A percentile compares a stretch with the other conserved stretches of the same genome.
Evolutionary conservation across 2,329 filamentous ascomycete species (phyloP).

Genomic region (Cercospora sp.): DNA sequence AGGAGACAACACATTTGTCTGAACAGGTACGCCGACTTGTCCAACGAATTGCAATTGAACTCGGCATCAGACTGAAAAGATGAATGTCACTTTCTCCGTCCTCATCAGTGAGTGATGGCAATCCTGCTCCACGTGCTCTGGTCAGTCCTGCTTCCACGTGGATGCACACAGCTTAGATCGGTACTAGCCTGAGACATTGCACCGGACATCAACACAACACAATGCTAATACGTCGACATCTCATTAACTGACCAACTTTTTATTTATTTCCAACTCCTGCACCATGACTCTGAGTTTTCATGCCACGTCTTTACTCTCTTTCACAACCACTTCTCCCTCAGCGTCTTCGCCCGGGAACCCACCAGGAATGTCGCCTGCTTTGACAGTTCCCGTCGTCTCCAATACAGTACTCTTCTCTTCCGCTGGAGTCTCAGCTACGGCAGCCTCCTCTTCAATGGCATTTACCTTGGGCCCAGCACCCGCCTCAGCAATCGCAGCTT

Average conservation of each 20-base stretch:
- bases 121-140: neutral
- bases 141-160: neutral
- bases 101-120: neutral
- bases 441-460: conserved; percentile 12
- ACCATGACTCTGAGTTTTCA: neutral
- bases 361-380: conserved; percentile 36
- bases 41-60: neutral
- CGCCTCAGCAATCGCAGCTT: conserved; percentile 28
- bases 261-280: neutral
- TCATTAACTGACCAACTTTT: neutral
- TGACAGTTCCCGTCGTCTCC: conserved; percentile 25
- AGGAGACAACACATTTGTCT: neutral
- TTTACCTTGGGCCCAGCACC: conserved; percentile 27
- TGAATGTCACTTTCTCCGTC: neutral
- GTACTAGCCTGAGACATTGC: neutral
- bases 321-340: conserved; percentile 39
- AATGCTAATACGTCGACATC: neutral
- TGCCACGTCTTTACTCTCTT: conserved; percentile 21
- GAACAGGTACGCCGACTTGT: neutral
- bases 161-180: neutral
- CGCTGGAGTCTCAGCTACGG: conserved; percentile 12
- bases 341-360: conserved; percentile 32
- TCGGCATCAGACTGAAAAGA: neutral
- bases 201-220: neutral
- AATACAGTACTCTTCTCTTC: conserved; percentile 21